Evolutionary conservation across 768 basidiomycete genomes (phyloP).

Genomic region (Collybia sp.): DNA sequence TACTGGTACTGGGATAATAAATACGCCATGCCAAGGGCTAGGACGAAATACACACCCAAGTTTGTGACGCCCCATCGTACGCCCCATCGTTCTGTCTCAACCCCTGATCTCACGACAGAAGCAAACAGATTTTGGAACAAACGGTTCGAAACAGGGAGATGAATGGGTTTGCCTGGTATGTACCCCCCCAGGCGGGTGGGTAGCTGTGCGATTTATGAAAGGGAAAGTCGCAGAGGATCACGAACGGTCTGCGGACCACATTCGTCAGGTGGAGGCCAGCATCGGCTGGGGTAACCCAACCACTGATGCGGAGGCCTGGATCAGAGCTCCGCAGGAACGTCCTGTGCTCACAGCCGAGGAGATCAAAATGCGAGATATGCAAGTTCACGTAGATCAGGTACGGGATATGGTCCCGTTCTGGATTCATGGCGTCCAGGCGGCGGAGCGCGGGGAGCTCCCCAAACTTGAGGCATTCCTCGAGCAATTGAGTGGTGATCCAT

Average conservation of each 20-base stretch:
- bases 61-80: constrained; percentile 5
- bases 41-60: too few species aligned
- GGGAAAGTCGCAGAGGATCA: constrained; percentile 18
- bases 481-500: constrained; percentile 17
- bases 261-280: constrained; percentile 9
- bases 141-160: not conserved
- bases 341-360: constrained; percentile 20
- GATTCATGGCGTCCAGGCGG: constrained; percentile 43
- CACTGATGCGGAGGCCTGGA: constrained; percentile 19
- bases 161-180: constrained; percentile 33
- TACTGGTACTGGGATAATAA: too few species aligned
- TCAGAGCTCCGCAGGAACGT: constrained; percentile 12
- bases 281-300: constrained; percentile 16
- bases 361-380: constrained; percentile 20
- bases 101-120: too few species aligned
- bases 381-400: constrained; percentile 38
- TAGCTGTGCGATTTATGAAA: constrained; percentile 23
- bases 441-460: constrained; percentile 36
- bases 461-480: constrained; percentile 43
- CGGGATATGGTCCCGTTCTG: constrained; percentile 51
- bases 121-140: too few species aligned
- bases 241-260: constrained; percentile 17
- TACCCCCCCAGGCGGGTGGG: constrained; percentile 35
- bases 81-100: constrained; percentile 16
- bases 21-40: too few species aligned